Conservation (phyloP, 371 early-diverging fungal species). For the Choanephora cucurbitarum region DNA sequence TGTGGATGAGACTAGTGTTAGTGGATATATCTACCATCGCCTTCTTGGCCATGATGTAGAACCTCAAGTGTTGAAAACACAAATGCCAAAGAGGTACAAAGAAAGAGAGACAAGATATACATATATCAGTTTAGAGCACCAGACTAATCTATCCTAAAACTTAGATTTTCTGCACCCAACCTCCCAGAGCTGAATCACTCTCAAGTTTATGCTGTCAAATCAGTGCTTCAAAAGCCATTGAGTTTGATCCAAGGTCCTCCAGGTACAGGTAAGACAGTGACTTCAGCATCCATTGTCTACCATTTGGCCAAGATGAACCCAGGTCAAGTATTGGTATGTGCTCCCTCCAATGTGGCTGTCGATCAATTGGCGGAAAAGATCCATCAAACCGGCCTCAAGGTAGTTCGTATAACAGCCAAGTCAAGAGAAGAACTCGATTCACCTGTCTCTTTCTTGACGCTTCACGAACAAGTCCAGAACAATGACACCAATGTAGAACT, state of each 20-base stretch:
- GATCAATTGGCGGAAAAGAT: slow-evolving; percentile 98
- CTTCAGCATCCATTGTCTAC: slow-evolving; percentile 96
- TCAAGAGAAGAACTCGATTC: slow-evolving; percentile 94
- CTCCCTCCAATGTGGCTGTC: slow-evolving; percentile 99
- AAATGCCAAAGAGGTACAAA: slow-evolving; percentile 81
- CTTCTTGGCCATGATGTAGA: slow-evolving; percentile 93
- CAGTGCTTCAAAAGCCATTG: slow-evolving; percentile 86
- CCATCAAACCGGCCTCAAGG: slow-evolving; percentile 93
- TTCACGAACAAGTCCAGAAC: slow-evolving; percentile 94
- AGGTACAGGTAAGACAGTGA: slow-evolving; percentile 98
- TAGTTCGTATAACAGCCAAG: slow-evolving; percentile 95
- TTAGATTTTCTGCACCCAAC: slow-evolving; percentile 84
- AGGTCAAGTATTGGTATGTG: slow-evolving; percentile 96
- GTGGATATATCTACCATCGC: slow-evolving; percentile 93
- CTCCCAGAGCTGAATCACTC: slow-evolving; percentile 97
- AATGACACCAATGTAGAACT: slow-evolving; percentile 92
- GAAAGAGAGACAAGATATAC: neutral
- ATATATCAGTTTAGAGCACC: too few relatives aligned
- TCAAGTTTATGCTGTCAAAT: slow-evolving; percentile 94
- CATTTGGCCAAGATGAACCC: slow-evolving; percentile 91
- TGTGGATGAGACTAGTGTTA: slow-evolving; percentile 90
- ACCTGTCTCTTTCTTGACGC: slow-evolving; percentile 86
- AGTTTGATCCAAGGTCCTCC: slow-evolving; percentile 98
- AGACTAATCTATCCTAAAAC: too few relatives aligned
- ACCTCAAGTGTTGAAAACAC: slow-evolving; percentile 69